A percentile compares a stretch with the other conserved stretches of the same genome.
phyloP scores from a whole-genome alignment of 2,329 filamentous ascomycete genomes.

The Neospermospora avenae region DNA sequence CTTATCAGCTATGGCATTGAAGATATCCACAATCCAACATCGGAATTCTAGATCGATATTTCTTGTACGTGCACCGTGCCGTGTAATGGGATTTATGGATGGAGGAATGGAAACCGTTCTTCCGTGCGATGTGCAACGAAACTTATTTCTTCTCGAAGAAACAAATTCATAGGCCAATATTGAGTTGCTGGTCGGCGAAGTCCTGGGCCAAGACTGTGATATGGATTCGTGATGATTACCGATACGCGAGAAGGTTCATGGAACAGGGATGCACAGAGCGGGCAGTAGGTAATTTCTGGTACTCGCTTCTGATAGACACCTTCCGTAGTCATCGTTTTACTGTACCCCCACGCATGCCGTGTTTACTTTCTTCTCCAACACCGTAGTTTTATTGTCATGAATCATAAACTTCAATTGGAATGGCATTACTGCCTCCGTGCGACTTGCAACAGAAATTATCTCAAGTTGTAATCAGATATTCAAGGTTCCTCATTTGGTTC shows the following conservation, averaged over 20 bases:
- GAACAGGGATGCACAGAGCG: background rate
- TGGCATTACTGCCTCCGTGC: conserved; percentile 16
- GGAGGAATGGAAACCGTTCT: conserved; percentile 8
- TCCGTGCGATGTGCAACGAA: conserved; percentile 19
- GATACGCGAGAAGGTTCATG: background rate
- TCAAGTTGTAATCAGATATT: background rate
- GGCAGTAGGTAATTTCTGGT: background rate
- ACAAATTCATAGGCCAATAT: background rate
- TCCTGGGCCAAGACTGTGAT: background rate
- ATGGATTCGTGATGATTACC: background rate
- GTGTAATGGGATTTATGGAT: background rate
- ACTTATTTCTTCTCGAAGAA: background rate
- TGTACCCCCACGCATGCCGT: background rate
- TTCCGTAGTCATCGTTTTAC: background rate
- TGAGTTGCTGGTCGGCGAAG: background rate
- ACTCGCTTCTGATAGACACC: background rate
- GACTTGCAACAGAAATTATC: background rate
- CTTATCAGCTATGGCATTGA: conserved; percentile 1
- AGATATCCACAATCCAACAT: conserved; percentile 5
- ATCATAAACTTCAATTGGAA: background rate
- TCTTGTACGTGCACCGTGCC: background rate
- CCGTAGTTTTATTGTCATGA: background rate
- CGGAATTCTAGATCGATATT: background rate
- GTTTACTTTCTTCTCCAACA: background rate
- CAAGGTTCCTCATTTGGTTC: background rate